Percentiles rank a stretch among this genome's conserved stretches.
These are phyloP conservation scores for Micromonas commoda DNA, from an alignment of 139 green algal species.

Conservation along the genomic window DNA sequence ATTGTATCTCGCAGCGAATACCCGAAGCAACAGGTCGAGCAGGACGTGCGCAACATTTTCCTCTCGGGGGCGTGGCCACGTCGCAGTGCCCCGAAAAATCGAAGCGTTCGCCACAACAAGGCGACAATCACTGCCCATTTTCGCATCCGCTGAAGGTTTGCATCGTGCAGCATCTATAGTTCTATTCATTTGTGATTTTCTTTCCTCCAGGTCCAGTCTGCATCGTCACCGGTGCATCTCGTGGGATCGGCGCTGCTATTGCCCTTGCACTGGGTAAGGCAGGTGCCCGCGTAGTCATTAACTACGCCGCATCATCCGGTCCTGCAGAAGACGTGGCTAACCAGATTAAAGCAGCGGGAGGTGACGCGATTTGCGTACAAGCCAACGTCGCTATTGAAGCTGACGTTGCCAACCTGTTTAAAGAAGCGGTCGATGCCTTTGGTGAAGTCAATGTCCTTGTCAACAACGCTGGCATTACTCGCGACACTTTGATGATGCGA, in stretches of 20 bases:
- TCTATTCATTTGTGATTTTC: background rate
- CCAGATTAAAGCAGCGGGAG: conserved; percentile 52
- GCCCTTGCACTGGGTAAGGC: conserved; percentile 67
- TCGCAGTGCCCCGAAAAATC: too few species aligned
- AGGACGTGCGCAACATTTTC: too few species aligned
- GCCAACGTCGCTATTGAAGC: conserved; percentile 28
- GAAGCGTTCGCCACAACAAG: too few species aligned
- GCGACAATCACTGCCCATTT: too few species aligned
- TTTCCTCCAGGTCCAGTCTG: conserved; percentile 44
- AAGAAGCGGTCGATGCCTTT: conserved; percentile 65
- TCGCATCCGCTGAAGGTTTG: too few species aligned
- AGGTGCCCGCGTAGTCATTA: conserved; percentile 41
- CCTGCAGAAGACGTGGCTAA: conserved; percentile 78
- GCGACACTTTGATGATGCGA: conserved; percentile 92
- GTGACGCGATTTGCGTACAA: conserved; percentile 66
- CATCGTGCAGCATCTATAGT: too few species aligned
- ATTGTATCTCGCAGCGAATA: too few species aligned
- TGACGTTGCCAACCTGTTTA: conserved; percentile 53
- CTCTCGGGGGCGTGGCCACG: too few species aligned
- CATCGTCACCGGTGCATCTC: conserved; percentile 85
- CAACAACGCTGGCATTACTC: conserved; percentile 98
- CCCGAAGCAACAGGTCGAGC: too few species aligned
- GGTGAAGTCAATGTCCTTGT: conserved; percentile 93
- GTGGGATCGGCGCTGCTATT: conserved; percentile 88
- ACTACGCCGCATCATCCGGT: conserved; percentile 47